Evolutionary conservation across 257 asterid species (phyloP), one percentile per base, ranked within the genome.

Genomic region (Eustoma russellianum): DNA sequence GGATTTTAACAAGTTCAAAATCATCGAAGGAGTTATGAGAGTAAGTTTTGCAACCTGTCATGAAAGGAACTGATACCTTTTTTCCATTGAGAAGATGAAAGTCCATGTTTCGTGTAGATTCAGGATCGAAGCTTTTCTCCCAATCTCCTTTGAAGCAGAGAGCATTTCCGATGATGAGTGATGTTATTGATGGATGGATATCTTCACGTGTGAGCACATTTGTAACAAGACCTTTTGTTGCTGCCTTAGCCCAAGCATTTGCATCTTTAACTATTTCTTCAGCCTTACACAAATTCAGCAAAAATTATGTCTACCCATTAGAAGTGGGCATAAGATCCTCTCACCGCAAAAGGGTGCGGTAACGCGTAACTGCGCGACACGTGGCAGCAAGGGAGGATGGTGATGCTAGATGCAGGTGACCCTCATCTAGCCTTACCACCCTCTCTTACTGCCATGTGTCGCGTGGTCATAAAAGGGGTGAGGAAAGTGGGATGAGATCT

Each of bases 141-240:
- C 64, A 57, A n/a, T 19, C 5, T 13, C 70, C 54, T 56, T 64
- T 64, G 56, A 57, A 64, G 13, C 56, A 64, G 1, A 64, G 10
- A 7, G 70, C 70, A 34, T 64, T 64, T 43, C 34, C 69, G 9
- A 50, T 24, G 51, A 50, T 55, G 45, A 19, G 50, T 13, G 17
- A 0, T 56, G 40, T 44, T 49, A 0, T 3, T 1, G 12, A 5
- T 10, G 30, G 8, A 7, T 0, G 9, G 58, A 60, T 9, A 16
- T 52, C 10, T 0, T n/a, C 6, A 0, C 3, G 38, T 18, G 30
- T 44, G 9, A 62, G 60, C 19, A 52, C 48, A 12, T 62, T 9
- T 33, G 44, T 17, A 9, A 62, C 49, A 9, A 62, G 61, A 24
- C 61, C 60, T 34, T 46, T 62, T 43, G 61, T 53, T 17, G 59